Base-by-base conservation (phyloP, 257 asterid genomes). In the Fraxinus pennsylvanica region DNA sequence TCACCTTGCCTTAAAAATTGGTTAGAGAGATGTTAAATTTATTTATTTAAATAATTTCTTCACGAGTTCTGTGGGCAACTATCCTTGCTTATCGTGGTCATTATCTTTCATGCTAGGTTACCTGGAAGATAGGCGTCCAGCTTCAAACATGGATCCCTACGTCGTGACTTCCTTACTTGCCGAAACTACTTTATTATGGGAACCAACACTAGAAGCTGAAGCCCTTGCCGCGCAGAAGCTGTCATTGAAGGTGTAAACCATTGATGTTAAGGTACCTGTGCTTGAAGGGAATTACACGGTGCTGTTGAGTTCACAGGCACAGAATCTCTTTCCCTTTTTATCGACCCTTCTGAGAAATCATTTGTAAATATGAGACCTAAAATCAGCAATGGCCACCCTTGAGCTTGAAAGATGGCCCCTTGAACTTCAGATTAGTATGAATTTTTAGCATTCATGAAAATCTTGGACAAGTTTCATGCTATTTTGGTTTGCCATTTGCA, bases 81-180 rank as follows among this genome's bases (percentile, higher is more conserved):
- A 36, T 54, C 6, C 1, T 12, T 17, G 38, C 78, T 67, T 19
- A 25, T 79, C 76, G 9, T 69, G 75, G 66, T 75, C 27, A n/a
- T 43, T 30, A 30, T 43, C 52, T 29, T 36, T 57, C 38, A 54
- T 70, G 54, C 15, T 82, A 95, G 99, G 99, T 82, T 95, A 93
- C 81, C 83, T 95, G 97, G 98, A 95, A 83, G 99, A 95, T 39
- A 89, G 99, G 75, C 99, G 99, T 32, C 99, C 99, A 6, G 99
- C 99, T 57, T 95, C 99, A 61, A 95, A 95, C 96, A 95, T 95
- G 99, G 99, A 95, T 74, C 99, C 99, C 19, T 95, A 95, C 13
- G 80, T 93, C 0, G 99, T 95, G 86, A 95, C 96, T 1, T 78
- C 91, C 69, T 81, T 95, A 81, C 98, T 93, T 63, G 97, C 99